These are phyloP conservation scores for Hericium alpestre DNA, from an alignment of 768 basidiomycete species.

Conservation along the genomic window DNA sequence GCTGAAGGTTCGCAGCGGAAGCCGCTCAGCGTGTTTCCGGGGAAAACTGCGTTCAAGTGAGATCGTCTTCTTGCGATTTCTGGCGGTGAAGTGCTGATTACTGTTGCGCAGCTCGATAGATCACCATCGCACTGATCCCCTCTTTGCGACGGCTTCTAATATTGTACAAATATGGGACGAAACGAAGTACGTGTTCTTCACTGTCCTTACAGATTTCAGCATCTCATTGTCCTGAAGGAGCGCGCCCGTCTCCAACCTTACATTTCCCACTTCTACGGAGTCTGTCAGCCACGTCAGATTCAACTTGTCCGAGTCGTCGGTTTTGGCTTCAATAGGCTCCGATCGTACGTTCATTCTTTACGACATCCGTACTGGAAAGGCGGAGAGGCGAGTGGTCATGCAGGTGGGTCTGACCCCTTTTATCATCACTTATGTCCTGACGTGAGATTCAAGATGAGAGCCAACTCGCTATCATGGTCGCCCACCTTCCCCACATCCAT, in stretches of 20 bases:
- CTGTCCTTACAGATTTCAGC: background rate
- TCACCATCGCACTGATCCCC: constrained; percentile 79
- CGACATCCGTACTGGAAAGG: constrained; percentile 94
- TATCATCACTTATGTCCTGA: too few species aligned
- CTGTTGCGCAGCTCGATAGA: constrained; percentile 67
- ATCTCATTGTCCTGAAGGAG: constrained; percentile 36
- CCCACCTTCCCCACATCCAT: constrained; percentile 89
- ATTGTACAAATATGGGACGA: constrained; percentile 97
- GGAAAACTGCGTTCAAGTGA: constrained; percentile 88
- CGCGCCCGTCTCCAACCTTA: constrained; percentile 75
- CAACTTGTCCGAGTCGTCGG: constrained; percentile 88
- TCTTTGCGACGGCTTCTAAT: constrained; percentile 91
- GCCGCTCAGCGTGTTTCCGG: constrained; percentile 71
- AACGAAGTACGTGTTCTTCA: constrained; percentile 56
- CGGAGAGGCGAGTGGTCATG: constrained; percentile 86
- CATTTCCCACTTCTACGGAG: constrained; percentile 80
- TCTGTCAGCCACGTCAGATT: constrained; percentile 83
- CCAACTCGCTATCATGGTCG: constrained; percentile 89
- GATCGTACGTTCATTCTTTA: constrained; percentile 95
- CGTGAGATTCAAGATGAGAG: too few species aligned
- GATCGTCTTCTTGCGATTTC: constrained; percentile 11
- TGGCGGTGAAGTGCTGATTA: background rate
- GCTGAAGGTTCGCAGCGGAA: constrained; percentile 16
- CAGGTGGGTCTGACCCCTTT: constrained; percentile 49
- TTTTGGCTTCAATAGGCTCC: constrained; percentile 89